A percentile compares a stretch with the other conserved stretches of the same genome.
Evolutionary conservation across 1,284 basidiomycete genomes (phyloP).

Genomic region (Austropuccinia psidii): DNA sequence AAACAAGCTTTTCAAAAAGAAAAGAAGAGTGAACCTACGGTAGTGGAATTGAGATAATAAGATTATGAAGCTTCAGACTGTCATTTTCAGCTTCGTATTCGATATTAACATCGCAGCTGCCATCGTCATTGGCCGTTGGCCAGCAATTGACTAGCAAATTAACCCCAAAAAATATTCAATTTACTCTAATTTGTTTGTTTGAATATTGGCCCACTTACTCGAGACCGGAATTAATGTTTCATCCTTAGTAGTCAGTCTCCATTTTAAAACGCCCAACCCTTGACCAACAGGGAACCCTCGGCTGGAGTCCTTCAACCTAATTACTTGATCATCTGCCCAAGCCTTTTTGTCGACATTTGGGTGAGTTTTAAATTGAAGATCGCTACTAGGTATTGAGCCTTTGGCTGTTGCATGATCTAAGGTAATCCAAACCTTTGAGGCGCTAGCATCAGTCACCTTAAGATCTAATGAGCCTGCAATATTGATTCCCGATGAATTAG

Average conservation of each 20-base stretch:
- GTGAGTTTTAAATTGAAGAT: slow-evolving; percentile 90
- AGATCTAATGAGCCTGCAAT: slow-evolving; percentile 76
- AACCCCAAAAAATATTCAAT: background rate
- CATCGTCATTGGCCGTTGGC: slow-evolving; percentile 84
- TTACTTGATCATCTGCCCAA: slow-evolving; percentile 58
- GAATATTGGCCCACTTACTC: slow-evolving; percentile 55
- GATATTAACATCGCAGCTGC: slow-evolving; percentile 84
- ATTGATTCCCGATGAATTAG: slow-evolving; percentile 74
- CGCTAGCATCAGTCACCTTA: slow-evolving; percentile 65
- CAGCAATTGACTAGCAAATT: slow-evolving; percentile 75
- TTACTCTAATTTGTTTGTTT: slow-evolving; percentile 3
- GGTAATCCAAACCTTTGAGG: slow-evolving; percentile 67
- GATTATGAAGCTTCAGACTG: slow-evolving; percentile 64
- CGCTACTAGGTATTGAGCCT: slow-evolving; percentile 59
- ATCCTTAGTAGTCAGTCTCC: slow-evolving; percentile 83
- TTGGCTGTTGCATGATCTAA: slow-evolving; percentile 55
- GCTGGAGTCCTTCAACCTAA: slow-evolving; percentile 75
- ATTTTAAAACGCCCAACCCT: slow-evolving; percentile 75
- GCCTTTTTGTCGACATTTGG: slow-evolving; percentile 85
- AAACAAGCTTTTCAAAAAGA: background rate
- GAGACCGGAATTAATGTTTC: slow-evolving; percentile 83
- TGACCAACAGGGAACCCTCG: slow-evolving; percentile 82
- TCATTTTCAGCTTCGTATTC: slow-evolving; percentile 80
- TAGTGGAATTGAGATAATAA: slow-evolving; percentile 82
- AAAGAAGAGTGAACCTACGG: slow-evolving; percentile 56